phyloP scores from a whole-genome alignment of 202 grass and related monocot genomes.

The Schoenoplectus tabernaemontani region DNA sequence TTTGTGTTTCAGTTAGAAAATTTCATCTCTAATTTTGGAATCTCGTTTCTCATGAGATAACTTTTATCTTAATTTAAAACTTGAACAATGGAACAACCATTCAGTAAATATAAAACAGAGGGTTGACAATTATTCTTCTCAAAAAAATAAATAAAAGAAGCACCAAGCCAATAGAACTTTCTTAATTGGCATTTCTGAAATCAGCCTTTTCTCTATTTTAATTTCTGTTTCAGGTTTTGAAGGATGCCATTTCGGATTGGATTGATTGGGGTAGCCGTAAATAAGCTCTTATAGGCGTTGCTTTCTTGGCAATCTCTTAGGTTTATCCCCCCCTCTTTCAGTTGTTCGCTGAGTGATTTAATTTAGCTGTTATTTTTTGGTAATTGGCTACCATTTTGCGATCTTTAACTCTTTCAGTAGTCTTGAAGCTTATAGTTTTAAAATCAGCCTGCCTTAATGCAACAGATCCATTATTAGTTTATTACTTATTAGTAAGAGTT shows the following conservation, averaged over 20 bases:
- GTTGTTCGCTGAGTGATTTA: not conserved
- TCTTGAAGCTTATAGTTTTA: not conserved
- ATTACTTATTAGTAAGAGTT: not conserved
- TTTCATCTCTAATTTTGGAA: too few relatives aligned
- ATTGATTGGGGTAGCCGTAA: not conserved
- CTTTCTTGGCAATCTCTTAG: constrained; percentile 5
- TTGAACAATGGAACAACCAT: too few relatives aligned
- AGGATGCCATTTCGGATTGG: constrained; percentile 16
- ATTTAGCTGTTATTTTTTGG: constrained; percentile 3
- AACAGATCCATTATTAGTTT: not conserved
- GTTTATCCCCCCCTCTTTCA: not conserved
- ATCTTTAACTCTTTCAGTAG: not conserved
- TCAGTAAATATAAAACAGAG: too few relatives aligned
- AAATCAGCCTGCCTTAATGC: not conserved
- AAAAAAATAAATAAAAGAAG: too few relatives aligned
- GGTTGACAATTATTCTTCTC: too few relatives aligned
- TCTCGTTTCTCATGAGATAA: too few relatives aligned
- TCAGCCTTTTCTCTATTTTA: not conserved
- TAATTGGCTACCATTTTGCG: not conserved
- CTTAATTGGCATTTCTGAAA: too few relatives aligned
- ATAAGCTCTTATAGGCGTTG: constrained; percentile 2
- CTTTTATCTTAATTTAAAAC: too few relatives aligned
- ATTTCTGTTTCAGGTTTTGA: constrained; percentile 24
- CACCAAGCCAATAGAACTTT: too few relatives aligned
- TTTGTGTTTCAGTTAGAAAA: too few relatives aligned